Percentiles rank a stretch among this genome's conserved stretches.
phyloP scores from a whole-genome alignment of 495 filamentous ascomycete species.

The Aspergillus panamensis region DNA sequence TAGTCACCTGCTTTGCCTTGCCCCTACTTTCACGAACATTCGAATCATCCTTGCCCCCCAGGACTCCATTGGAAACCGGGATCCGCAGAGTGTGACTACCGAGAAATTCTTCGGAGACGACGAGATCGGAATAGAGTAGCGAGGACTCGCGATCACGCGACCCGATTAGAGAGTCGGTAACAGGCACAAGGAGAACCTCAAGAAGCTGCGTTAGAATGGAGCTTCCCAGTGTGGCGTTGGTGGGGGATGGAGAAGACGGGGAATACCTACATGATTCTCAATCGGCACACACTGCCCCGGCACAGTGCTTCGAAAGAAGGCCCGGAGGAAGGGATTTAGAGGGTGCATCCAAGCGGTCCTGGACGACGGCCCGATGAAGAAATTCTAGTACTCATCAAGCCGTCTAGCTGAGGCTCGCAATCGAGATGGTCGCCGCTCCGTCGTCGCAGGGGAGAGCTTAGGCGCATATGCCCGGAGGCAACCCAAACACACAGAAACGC shows the following conservation, averaged over 20 bases:
- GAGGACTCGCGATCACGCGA: conserved; percentile 87
- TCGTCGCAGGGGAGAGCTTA: conserved; percentile 37
- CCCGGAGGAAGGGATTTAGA: conserved; percentile 95
- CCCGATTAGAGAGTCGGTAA: conserved; percentile 83
- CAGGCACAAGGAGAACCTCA: conserved; percentile 87
- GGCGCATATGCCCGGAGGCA: conserved; percentile 38
- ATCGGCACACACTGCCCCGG: conserved; percentile 89
- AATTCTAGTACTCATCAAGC: conserved; percentile 43
- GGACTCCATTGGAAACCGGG: conserved; percentile 52
- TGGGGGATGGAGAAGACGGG: conserved; percentile 4
- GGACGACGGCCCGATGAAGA: conserved; percentile 45
- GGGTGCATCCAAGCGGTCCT: conserved; percentile 86
- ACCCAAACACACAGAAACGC: conserved; percentile 8
- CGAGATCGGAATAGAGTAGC: conserved; percentile 71
- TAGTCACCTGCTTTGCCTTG: conserved; percentile 90
- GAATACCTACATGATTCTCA: conserved; percentile 71
- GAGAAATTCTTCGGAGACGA: conserved; percentile 87
- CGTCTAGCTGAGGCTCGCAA: conserved; percentile 27
- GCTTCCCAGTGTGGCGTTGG: conserved; percentile 7
- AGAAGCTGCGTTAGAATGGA: conserved; percentile 15
- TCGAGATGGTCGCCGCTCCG: conserved; percentile 27
- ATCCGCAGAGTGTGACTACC: conserved; percentile 95
- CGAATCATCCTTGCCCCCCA: conserved; percentile 61
- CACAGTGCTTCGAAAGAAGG: conserved; percentile 95
- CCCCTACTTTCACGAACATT: conserved; percentile 85